Evolutionary conservation across 1,284 basidiomycete species (phyloP).

Genomic region (Rhodotorula glutinis): DNA sequence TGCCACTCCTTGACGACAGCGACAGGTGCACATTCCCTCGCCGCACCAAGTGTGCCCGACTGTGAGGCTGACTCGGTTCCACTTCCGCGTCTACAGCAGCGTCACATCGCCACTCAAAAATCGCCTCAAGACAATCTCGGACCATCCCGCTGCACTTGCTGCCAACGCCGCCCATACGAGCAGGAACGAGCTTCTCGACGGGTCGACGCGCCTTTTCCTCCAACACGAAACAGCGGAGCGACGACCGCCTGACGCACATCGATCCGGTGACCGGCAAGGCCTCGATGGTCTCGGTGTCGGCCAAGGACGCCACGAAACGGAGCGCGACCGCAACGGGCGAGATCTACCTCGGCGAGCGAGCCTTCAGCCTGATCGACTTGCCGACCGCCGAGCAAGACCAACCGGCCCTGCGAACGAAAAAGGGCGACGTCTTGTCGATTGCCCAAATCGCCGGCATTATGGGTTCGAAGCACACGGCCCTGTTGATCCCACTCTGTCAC

Average conservation of each 20-base stretch:
- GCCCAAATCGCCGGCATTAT: constrained; percentile 82
- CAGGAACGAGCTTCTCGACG: not conserved
- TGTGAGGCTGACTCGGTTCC: too few relatives aligned
- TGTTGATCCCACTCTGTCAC: constrained; percentile 81
- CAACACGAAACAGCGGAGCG: not conserved
- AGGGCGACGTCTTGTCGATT: constrained; percentile 73
- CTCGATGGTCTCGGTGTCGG: constrained; percentile 73
- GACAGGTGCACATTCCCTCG: too few relatives aligned
- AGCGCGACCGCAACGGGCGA: constrained; percentile 70
- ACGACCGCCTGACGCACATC: constrained; percentile 61
- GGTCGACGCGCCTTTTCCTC: too few relatives aligned
- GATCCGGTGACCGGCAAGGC: constrained; percentile 62
- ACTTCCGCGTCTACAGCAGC: too few relatives aligned
- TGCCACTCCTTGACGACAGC: not conserved
- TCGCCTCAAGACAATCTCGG: too few relatives aligned
- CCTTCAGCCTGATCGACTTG: constrained; percentile 60
- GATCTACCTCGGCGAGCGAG: constrained; percentile 65
- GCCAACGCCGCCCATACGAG: too few relatives aligned
- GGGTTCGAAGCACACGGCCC: constrained; percentile 75
- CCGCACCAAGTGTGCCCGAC: too few relatives aligned
- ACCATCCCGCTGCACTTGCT: too few relatives aligned
- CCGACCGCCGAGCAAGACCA: not conserved
- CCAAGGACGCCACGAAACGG: constrained; percentile 64
- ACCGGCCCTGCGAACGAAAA: constrained; percentile 56
- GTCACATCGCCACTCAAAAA: too few relatives aligned